Evolutionary conservation across 176 grass and related monocot genomes (phyloP).

Genomic region (Rhynchospora breviuscula): DNA sequence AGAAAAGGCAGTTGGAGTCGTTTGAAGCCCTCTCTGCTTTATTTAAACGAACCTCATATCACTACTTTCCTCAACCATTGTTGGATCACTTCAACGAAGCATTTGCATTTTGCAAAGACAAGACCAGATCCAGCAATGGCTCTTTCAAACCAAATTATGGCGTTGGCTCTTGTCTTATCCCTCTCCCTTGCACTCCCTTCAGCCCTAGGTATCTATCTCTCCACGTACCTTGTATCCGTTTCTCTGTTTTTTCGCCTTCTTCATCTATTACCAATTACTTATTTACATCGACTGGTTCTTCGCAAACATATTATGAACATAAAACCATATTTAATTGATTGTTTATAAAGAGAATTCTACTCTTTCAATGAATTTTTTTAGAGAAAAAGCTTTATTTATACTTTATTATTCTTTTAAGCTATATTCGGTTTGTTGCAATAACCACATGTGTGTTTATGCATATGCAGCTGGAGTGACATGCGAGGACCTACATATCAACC

Average conservation of each 20-base stretch:
- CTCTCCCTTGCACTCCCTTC: constrained; percentile 35
- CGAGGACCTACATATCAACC: constrained; percentile 48
- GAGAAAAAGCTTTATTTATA: too few species aligned
- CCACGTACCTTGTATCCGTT: not conserved
- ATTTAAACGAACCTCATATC: not conserved
- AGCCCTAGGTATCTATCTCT: constrained; percentile 29
- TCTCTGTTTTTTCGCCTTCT: not conserved
- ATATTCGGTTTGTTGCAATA: not conserved
- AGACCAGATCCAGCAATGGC: constrained; percentile 36
- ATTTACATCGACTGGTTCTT: not conserved
- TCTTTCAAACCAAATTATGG: constrained; percentile 10
- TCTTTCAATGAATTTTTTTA: too few species aligned
- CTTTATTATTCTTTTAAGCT: too few species aligned
- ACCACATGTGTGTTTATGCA: not conserved
- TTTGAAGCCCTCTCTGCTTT: not conserved
- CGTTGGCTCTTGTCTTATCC: constrained; percentile 22
- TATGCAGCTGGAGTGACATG: constrained; percentile 41
- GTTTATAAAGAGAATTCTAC: not conserved
- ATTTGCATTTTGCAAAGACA: not conserved
- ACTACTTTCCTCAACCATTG: not conserved
- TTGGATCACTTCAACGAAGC: not conserved
- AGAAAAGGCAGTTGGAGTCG: not conserved
- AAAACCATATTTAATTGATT: not conserved
- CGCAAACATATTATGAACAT: not conserved
- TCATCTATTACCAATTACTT: not conserved